These are phyloP conservation scores for Jimgerdemannia flammicorona DNA, from an alignment of 192 early-diverging fungal genomes.

Conservation along the genomic window DNA sequence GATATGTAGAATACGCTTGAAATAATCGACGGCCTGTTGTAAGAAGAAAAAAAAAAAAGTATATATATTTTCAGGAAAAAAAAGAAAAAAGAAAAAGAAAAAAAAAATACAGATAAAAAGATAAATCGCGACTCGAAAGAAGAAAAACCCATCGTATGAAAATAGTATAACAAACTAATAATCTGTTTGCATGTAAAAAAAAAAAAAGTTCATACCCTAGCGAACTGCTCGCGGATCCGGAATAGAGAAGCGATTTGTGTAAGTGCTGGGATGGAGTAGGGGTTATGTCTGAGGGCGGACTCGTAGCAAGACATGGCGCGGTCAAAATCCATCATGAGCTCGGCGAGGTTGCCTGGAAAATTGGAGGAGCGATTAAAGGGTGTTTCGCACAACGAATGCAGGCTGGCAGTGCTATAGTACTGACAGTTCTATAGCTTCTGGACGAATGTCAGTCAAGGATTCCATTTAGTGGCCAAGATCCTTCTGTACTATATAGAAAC, in stretches of 20 bases:
- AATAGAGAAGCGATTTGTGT: constrained; percentile 83
- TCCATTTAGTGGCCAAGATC: no score
- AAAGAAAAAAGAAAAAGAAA: no score
- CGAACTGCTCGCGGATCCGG: constrained; percentile 78
- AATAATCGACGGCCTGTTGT: constrained; percentile 82
- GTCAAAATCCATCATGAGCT: constrained; percentile 70
- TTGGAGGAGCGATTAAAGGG: constrained; percentile 1
- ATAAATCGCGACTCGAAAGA: no score
- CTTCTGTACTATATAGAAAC: no score
- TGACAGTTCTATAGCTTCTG: no score
- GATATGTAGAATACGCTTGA: constrained; percentile 82
- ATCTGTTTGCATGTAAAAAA: no score
- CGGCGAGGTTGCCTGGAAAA: constrained; percentile 27
- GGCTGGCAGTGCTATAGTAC: no score
- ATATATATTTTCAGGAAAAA: neutral
- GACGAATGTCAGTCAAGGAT: no score
- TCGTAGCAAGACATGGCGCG: constrained; percentile 88
- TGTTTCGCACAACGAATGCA: no score
- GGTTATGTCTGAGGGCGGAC: constrained; percentile 87
- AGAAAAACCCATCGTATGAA: no score
- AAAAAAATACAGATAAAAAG: no score
- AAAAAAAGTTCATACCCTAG: constrained; percentile 60
- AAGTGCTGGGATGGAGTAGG: constrained; percentile 80
- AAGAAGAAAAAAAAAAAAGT: neutral
- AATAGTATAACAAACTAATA: no score